phyloP scores from a whole-genome alignment of 345 rosid species.

The Linum lewisii region DNA sequence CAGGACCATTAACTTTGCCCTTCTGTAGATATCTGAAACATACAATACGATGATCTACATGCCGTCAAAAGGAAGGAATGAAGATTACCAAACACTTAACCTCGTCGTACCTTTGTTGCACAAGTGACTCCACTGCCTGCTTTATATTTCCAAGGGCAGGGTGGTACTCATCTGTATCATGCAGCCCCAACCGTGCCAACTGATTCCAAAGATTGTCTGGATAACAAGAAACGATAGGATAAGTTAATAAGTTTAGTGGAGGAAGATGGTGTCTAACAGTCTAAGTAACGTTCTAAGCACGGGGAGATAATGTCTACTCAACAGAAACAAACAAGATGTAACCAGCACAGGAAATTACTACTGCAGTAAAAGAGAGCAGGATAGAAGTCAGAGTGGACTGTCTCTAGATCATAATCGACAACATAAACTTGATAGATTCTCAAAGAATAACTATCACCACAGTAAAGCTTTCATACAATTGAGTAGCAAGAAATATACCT shows the following conservation, averaged over 20 bases:
- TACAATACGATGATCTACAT: not conserved
- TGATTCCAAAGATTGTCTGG: slow-evolving; percentile 83
- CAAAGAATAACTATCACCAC: not conserved
- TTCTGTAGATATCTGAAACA: slow-evolving; percentile 66
- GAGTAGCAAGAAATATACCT: slow-evolving; percentile 32
- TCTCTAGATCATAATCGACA: no score
- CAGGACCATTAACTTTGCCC: slow-evolving; percentile 73
- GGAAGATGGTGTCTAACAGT: not conserved
- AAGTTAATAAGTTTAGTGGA: no score
- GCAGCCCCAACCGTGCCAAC: slow-evolving; percentile 57
- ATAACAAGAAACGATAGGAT: not conserved
- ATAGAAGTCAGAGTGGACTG: no score
- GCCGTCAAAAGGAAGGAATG: not conserved
- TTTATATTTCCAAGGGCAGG: slow-evolving; percentile 66
- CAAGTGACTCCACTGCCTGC: slow-evolving; percentile 64
- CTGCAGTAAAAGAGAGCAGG: no score
- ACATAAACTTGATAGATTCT: no score
- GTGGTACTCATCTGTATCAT: slow-evolving; percentile 54
- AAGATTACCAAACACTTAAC: not conserved
- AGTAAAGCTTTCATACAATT: not conserved
- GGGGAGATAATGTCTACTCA: no score
- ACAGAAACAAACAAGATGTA: no score
- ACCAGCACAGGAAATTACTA: no score
- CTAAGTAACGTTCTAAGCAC: not conserved
- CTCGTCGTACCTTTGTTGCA: slow-evolving; percentile 58